Evolutionary conservation across 2,329 filamentous ascomycete species (phyloP), one percentile per base, ranked within the genome.

Genomic region (Arthrobotrys pseudoclavata): DNA sequence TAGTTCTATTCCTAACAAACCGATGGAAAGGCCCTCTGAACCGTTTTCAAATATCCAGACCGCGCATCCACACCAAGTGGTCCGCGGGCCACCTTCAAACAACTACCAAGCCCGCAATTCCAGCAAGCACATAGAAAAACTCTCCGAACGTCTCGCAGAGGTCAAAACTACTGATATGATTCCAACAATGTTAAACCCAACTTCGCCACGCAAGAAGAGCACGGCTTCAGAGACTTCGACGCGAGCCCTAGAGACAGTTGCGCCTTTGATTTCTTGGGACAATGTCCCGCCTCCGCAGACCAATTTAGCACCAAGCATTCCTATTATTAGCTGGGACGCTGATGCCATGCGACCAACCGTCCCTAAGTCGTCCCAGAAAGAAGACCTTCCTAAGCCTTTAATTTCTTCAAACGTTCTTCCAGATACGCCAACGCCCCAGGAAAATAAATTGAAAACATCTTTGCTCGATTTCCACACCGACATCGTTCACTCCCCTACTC

Each of bases 401-500:
- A n/a, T 22, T 22, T 10, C 52, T 22, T 42, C 55, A 5, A 15
- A 60, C 15, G 7, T 9, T 18, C 4, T 20, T 3, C 34, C 12
- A 26, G 6, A 18, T n/a, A 20, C 18, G 6, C 31, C 12, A n/a
- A 9, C 34, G 4, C 29, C 18, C n/a, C n/a, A 12, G 9, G 7
- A 57, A 24, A 40, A 40, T 7, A 3, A 42, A 24, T 6, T 3
- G 15, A 10, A 37, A 29, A 37, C 31, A 13, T 15, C 34, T n/a
- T n/a, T 60, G n/a, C 18, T 5, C 55, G 18, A 34, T 60, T 24
- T 9, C 20, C 4, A 80, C 45, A 80, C 80, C 55, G 63, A 74
- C 12, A 79, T 82, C 53, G 79, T 82, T 1, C 80, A 80, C 15
- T 69, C 70, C n/a, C 76, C 76, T 0, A 72, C 79, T 3, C 69